Evolutionary conservation across 768 basidiomycete species (phyloP), one percentile per base, ranked within the genome.

Genomic region (Cyclocybe cylindracea): DNA sequence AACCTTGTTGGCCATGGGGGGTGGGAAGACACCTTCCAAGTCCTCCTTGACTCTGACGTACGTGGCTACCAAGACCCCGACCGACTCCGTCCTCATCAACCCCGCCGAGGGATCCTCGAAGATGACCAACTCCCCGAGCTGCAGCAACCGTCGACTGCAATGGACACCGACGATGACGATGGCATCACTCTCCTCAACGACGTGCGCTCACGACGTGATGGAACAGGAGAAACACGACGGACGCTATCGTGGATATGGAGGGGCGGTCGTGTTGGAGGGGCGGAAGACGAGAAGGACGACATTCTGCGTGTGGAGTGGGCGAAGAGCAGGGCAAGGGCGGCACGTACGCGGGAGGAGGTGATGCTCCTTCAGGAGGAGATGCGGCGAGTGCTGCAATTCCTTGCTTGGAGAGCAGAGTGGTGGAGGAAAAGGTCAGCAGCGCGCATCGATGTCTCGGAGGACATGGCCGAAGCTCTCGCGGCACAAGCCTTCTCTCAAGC

Each of bases 221-320:
- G n/a, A n/a, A n/a, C n/a, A n/a, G n/a, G n/a, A n/a, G n/a, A n/a
- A n/a, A n/a, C n/a, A n/a, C n/a, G n/a, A n/a, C n/a, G n/a, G n/a
- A n/a, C n/a, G n/a, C n/a, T n/a, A n/a, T n/a, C n/a, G 49, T 53
- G 52, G 52, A 53, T 53, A 13, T 53, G 52, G 52, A 19, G 11
- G 5, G 38, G n/a, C 9, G 7, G 10, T 6, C 32, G 16, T 4
- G 13, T n/a, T 8, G 8, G 16, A 16, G 4, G 13, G 7, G 5
- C 11, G 7, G 35, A 35, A 5, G 46, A 39, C 8, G 35, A 37
- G 35, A 47, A 6, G 13, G 24, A 47, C 32, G 46, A 47, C 16
- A 36, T 47, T 13, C 19, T 47, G 14, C 46, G 46, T 14, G 10
- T 4, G 6, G 46, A 47, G 29, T 47, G 46, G 46, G 46, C 46